Percentiles rank a stretch among this genome's conserved stretches.
These are phyloP conservation scores for Gloeostereum incarnatum DNA, from an alignment of 768 basidiomycete species.

Conservation along the genomic window DNA sequence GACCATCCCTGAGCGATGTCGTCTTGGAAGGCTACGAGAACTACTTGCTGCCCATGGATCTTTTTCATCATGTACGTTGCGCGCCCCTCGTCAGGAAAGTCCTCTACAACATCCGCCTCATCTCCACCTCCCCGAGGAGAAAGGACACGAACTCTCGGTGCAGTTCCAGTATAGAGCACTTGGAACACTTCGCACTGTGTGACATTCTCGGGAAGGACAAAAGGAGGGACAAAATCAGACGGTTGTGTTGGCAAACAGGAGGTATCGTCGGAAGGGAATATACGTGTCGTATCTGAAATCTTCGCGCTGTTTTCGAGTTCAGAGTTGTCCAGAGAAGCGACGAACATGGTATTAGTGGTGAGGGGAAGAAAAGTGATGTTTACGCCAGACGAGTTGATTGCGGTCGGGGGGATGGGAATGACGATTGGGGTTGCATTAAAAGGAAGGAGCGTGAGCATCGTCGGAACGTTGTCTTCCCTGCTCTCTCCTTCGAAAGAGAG, in stretches of 20 bases:
- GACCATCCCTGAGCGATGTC: background rate
- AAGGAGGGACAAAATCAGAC: constrained; percentile 14
- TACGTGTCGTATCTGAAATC: constrained; percentile 38
- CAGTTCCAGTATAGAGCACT: constrained; percentile 28
- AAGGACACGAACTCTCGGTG: constrained; percentile 28
- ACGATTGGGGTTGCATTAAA: constrained; percentile 39
- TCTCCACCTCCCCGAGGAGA: constrained; percentile 23
- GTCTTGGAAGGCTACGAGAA: constrained; percentile 29
- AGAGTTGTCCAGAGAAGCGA: constrained; percentile 46
- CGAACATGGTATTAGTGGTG: constrained; percentile 34
- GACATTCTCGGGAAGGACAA: constrained; percentile 20
- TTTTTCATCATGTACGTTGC: constrained; percentile 28
- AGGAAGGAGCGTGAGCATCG: constrained; percentile 43
- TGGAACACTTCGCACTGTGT: constrained; percentile 42
- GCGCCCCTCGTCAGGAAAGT: too few species aligned
- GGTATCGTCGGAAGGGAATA: constrained; percentile 30
- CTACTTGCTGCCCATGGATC: constrained; percentile 22
- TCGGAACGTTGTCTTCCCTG: constrained; percentile 21
- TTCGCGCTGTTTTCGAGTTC: constrained; percentile 26
- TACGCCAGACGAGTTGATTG: constrained; percentile 28
- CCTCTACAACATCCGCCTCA: too few species aligned
- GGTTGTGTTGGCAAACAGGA: constrained; percentile 27
- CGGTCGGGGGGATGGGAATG: constrained; percentile 31
- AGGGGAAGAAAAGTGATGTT: constrained; percentile 44
- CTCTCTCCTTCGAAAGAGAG: constrained; percentile 33